Conservation (phyloP, 306 rosid species). For the Prunus persica region DNA sequence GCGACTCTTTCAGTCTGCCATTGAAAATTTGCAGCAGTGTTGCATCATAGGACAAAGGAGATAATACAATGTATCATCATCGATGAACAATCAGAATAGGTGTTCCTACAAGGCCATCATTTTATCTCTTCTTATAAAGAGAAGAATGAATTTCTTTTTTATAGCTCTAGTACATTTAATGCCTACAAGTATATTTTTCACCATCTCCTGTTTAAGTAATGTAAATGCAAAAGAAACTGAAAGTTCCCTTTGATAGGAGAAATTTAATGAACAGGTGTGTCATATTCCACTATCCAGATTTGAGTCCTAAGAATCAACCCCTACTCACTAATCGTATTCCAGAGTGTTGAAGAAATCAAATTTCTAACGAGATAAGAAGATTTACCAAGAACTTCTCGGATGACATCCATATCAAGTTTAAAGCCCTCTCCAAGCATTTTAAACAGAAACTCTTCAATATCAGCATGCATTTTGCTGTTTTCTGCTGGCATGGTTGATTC, state of each 20-base stretch:
- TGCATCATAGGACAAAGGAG: too few relatives aligned
- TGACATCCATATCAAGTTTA: constrained; percentile 30
- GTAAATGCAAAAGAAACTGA: too few relatives aligned
- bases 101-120: too few relatives aligned
- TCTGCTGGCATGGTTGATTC: not conserved
- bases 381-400: constrained; percentile 39
- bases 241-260: not conserved
- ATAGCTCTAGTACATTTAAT: too few relatives aligned
- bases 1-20: too few relatives aligned
- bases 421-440: constrained; percentile 43
- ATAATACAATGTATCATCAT: too few relatives aligned
- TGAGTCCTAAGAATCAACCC: too few relatives aligned
- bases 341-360: not conserved
- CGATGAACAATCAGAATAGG: too few relatives aligned
- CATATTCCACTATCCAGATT: too few relatives aligned
- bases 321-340: not conserved
- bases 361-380: not conserved
- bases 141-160: too few relatives aligned
- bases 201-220: not conserved
- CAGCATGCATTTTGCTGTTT: constrained; percentile 1
- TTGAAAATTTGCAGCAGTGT: too few relatives aligned
- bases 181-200: not conserved
- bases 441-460: constrained; percentile 31
- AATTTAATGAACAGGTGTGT: not conserved
- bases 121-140: too few relatives aligned